phyloP scores from a whole-genome alignment of 257 asterid genomes.

The Apocynum venetum region DNA sequence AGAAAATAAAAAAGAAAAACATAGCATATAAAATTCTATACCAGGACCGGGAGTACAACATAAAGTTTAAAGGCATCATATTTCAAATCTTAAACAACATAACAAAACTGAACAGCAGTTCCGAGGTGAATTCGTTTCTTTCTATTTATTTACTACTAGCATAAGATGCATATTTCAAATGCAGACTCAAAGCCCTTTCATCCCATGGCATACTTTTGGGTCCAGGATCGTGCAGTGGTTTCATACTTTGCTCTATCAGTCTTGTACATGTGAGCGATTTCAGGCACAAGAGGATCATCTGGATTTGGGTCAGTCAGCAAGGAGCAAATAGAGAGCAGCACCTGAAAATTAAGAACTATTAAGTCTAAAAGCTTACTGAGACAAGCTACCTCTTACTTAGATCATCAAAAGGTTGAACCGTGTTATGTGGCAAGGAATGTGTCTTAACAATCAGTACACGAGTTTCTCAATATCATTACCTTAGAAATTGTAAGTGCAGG shows the following conservation, averaged over 20 bases:
- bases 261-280: slow-evolving; percentile 80
- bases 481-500: slow-evolving; percentile 47
- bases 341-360: slow-evolving; percentile 34
- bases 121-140: slow-evolving; percentile 12
- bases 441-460: neutral
- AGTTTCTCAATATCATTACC: slow-evolving; percentile 21
- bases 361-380: neutral
- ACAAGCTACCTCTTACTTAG: neutral
- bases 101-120: slow-evolving; percentile 22
- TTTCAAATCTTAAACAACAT: slow-evolving; percentile 7
- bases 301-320: slow-evolving; percentile 85
- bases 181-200: slow-evolving; percentile 21
- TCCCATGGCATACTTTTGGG: slow-evolving; percentile 80
- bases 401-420: neutral
- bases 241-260: slow-evolving; percentile 63
- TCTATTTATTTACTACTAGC: slow-evolving; percentile 32
- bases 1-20: neutral
- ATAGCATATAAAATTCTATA: neutral
- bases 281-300: slow-evolving; percentile 82
- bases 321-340: slow-evolving; percentile 72
- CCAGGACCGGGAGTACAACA: neutral
- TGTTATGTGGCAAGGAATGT: neutral
- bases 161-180: slow-evolving; percentile 7
- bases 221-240: slow-evolving; percentile 74
- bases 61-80: neutral